Evolutionary conservation across 805 yeast species (phyloP).

Genomic region (Ogataea dorogensis): DNA sequence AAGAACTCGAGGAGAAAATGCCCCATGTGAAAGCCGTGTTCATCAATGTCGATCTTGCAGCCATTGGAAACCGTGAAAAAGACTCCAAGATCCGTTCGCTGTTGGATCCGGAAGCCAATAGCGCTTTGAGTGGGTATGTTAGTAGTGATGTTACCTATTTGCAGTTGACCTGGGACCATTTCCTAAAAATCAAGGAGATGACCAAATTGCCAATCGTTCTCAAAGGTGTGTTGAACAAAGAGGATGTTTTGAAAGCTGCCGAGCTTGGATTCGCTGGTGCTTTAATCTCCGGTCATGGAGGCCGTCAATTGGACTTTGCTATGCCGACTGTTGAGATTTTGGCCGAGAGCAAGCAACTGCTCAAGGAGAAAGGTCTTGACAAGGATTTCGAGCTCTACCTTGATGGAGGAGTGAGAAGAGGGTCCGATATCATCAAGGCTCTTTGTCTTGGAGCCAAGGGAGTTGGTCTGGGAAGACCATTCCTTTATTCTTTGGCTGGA

Average conservation of each 20-base stretch:
- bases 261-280: slow-evolving; percentile 60
- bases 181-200: slow-evolving; percentile 46
- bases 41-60: slow-evolving; percentile 86
- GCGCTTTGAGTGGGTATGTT: slow-evolving; percentile 14
- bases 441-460: slow-evolving; percentile 43
- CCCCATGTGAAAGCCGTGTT: slow-evolving; percentile 70
- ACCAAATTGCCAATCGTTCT: slow-evolving; percentile 46
- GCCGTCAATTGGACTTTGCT: slow-evolving; percentile 64
- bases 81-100: slow-evolving; percentile 69
- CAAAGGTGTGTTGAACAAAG: slow-evolving; percentile 65
- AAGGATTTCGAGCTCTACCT: slow-evolving; percentile 38
- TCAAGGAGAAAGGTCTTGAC: slow-evolving; percentile 42
- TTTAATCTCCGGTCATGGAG: slow-evolving; percentile 71
- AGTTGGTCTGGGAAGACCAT: slow-evolving; percentile 75
- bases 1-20: slow-evolving; percentile 31
- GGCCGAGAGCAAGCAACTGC: slow-evolving; percentile 49
- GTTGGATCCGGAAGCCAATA: slow-evolving; percentile 39
- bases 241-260: slow-evolving; percentile 59
- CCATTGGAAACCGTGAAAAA: slow-evolving; percentile 82
- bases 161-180: slow-evolving; percentile 54
- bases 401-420: slow-evolving; percentile 46
- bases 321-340: slow-evolving; percentile 61
- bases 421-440: slow-evolving; percentile 42
- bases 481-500: slow-evolving; percentile 72
- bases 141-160: slow-evolving; percentile 13